These are phyloP conservation scores for Echium plantagineum DNA, from an alignment of 257 asterid species.

Conservation along the genomic window DNA sequence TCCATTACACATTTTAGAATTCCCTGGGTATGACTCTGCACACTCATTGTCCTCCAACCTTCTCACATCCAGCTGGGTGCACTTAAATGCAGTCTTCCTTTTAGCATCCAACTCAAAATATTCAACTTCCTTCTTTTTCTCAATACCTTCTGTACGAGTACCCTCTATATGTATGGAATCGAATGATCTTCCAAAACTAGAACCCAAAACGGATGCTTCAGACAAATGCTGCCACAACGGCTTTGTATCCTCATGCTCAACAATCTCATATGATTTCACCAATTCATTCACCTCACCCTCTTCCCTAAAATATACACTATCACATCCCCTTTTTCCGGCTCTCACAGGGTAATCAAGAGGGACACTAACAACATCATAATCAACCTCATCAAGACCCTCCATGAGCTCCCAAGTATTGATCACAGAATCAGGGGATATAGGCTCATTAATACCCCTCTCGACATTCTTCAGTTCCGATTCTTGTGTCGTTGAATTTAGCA, in stretches of 20 bases:
- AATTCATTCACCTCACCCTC: slow-evolving; percentile 18
- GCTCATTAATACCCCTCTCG: slow-evolving; percentile 26
- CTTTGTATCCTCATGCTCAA: slow-evolving; percentile 32
- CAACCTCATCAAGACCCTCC: slow-evolving; percentile 83
- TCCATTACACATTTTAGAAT: slow-evolving; percentile 3
- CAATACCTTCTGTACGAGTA: slow-evolving; percentile 18
- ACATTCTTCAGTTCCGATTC: slow-evolving; percentile 19
- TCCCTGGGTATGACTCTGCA: slow-evolving; percentile 4
- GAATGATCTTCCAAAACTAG: slow-evolving; percentile 25
- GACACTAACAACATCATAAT: slow-evolving; percentile 28
- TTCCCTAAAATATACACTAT: slow-evolving; percentile 10
- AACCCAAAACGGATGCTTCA: slow-evolving; percentile 29
- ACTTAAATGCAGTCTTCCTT: not conserved
- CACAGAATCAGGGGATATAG: slow-evolving; percentile 67
- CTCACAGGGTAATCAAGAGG: slow-evolving; percentile 26
- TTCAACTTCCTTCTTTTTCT: slow-evolving; percentile 6
- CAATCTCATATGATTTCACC: slow-evolving; percentile 28
- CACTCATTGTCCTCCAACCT: not conserved
- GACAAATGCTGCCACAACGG: slow-evolving; percentile 44
- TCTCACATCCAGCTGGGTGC: slow-evolving; percentile 5
- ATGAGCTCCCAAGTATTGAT: slow-evolving; percentile 96
- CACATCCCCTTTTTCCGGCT: slow-evolving; percentile 7
- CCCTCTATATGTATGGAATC: slow-evolving; percentile 25
- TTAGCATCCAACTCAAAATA: slow-evolving; percentile 11
- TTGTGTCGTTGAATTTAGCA: slow-evolving; percentile 15